Evolutionary conservation across 768 basidiomycete species (phyloP), one percentile per base, ranked within the genome.

Genomic region (Mycena rosella): DNA sequence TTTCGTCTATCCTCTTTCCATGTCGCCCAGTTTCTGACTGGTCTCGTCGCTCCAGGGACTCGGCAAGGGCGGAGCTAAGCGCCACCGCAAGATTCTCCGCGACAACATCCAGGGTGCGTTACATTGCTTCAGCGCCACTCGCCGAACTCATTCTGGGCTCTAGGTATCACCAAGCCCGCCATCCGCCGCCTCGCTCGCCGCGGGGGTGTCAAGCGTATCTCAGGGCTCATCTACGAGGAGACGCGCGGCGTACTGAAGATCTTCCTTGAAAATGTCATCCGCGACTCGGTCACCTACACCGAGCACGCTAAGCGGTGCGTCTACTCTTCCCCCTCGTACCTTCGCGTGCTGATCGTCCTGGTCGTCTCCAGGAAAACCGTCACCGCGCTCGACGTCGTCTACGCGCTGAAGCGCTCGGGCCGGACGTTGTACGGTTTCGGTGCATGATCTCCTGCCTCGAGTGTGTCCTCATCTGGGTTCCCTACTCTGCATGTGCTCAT

Each of bases 131-230:
- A 1, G 40, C 63, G 3, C 10, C 34, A 24, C 26, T 26, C 56
- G 22, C 15, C 11, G 17, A 9, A 20, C 3, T 27, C 13, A 22
- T 26, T 78, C 30, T 29, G 13, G 29, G 51, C 17, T 14, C 5
- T 78, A 89, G 92, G 88, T 85, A 96, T 91, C 80, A 96, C 91
- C 72, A 91, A 96, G 86, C 94, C 95, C 70, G 95, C 91, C 73
- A 89, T 96, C 80, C 93, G 92, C 86, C 94, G 96, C 86, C 93
- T 98, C 64, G 95, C 95, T 53, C 94, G 94, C 80, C 93, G 96
- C 87, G 95, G 96, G 76, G 96, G 96, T 91, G 95, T 97, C 78
- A 96, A 97, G 88, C 90, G 93, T 92, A 94, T 94, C 76, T 93
- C 91, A 42, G 54, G 62, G 9, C 54, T 56, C 24, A 63, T 63